Evolutionary conservation across 2,329 filamentous ascomycete species (phyloP).

Genomic region (Colletotrichum melonis): DNA sequence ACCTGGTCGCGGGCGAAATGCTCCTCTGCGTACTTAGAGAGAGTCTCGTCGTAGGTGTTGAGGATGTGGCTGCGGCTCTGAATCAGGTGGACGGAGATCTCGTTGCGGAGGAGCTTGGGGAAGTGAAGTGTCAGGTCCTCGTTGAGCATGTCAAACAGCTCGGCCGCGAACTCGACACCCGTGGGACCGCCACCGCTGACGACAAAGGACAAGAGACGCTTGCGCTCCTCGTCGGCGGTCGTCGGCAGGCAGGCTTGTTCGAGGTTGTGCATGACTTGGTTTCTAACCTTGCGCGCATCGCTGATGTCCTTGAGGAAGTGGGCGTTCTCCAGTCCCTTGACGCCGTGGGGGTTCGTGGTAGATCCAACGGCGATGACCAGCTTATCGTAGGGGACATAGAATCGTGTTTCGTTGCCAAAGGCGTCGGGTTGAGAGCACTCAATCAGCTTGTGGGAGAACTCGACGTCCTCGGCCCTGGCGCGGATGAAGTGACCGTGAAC

Average conservation of each 20-base stretch:
- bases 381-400: slow-evolving; percentile 98
- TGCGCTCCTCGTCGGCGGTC: slow-evolving; percentile 87
- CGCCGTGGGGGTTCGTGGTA: slow-evolving; percentile 92
- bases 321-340: slow-evolving; percentile 93
- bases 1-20: slow-evolving; percentile 92
- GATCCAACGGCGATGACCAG: slow-evolving; percentile 93
- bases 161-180: slow-evolving; percentile 96
- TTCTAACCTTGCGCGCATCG: slow-evolving; percentile 90
- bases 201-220: slow-evolving; percentile 92
- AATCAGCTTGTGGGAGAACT: slow-evolving; percentile 91
- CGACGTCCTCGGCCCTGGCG: slow-evolving; percentile 86
- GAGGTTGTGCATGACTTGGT: slow-evolving; percentile 88
- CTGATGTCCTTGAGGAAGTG: slow-evolving; percentile 96
- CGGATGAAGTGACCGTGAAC: slow-evolving; percentile 91
- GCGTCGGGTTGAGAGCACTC: slow-evolving; percentile 82
- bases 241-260: slow-evolving; percentile 94
- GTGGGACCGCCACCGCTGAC: slow-evolving; percentile 95
- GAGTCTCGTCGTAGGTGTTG: slow-evolving; percentile 96
- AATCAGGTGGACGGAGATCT: slow-evolving; percentile 97
- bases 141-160: slow-evolving; percentile 95
- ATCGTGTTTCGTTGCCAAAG: slow-evolving; percentile 78
- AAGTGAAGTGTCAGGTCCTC: slow-evolving; percentile 89
- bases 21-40: slow-evolving; percentile 92
- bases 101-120: slow-evolving; percentile 90
- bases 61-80: slow-evolving; percentile 95